Base-by-base conservation (phyloP, 305 asterid species). In the Fraxinus sp. region DNA sequence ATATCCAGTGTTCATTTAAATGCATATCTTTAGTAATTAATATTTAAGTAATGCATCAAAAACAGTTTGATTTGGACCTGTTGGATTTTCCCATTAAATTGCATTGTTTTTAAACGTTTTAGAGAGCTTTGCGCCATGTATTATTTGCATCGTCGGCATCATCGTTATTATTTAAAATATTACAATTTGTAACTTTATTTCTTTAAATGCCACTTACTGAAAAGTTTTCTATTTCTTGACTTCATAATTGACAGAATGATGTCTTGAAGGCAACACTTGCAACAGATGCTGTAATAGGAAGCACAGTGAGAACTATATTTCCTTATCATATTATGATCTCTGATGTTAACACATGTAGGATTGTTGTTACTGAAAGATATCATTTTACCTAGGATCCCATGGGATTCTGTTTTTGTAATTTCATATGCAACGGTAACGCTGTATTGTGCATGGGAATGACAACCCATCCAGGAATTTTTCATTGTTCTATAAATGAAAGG, bases 191-290 rank as follows among this genome's bases (percentile, higher is more conserved):
- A 62, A 13, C 35, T 82, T 79, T 20, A 5, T 86, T 46, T 26
- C 20, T 80, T 76, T 81, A 49, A 33, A 74, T 13, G 28, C 64
- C 39, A 43, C 57, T 30, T 71, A 59, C 46, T 80, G 59, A 75
- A 35, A 81, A 3, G 62, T 37, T 22, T 62, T 83, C 52, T 64
- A 82, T 70, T 80, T 75, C 37, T 77, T 49, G 82, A 49, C 62
- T 75, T 82, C 71, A 22, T 75, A 71, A 79, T 86, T 84, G 78
- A 73, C 92, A 96, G 99, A 46, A 81, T 81, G 93, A 94, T 87
- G 93, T 92, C 81, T 92, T 96, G 90, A 96, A 96, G 92, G 97
- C 98, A 81, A 94, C 99, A 71, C 97, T 96, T 52, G 98, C 86
- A 83, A 94, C 97, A 73, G 98, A 96, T 91, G 98, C 98, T 18